Base-by-base conservation (phyloP, 2,329 filamentous ascomycete genomes). In the Fusarium proliferatum region DNA sequence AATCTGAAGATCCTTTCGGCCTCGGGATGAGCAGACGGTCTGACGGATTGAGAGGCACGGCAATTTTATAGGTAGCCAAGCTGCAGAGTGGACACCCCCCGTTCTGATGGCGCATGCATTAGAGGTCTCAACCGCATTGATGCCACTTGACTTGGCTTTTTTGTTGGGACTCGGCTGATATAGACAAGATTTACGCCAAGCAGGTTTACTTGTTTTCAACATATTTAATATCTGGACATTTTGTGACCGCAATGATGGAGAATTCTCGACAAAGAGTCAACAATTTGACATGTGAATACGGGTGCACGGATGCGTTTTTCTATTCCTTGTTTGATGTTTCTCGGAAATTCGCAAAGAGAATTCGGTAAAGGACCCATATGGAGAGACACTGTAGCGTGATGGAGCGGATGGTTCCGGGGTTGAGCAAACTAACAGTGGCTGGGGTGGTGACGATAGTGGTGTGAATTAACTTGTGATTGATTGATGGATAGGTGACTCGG, bases 381-480 rank as follows among this genome's bases (percentile, higher is more conserved):
- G 26, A 42, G 36, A 42, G 64, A 56, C 39, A 60, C 39, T 42
- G 34, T 73, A 61, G 46, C 58, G 48, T 72, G 71, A 65, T 58
- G 45, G 33, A 64, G 33, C 60, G 52, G 57, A 57, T 68, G 63
- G 63, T 55, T 58, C 52, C 34, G 36, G 57, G 56, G 28, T 52
- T 26, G 38, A 38, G 57, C 61, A 59, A 51, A 57, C 48, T 43
- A 34, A 41, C 28, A 55, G 45, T 55, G 42, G 56, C 45, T 39
- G 57, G 61, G 55, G 41, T 51, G 38, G 41, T 56, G 59, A 61
- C 21, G 45, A 56, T 56, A 61, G 63, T 74, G 71, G 63, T 69
- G 67, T 65, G 64, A 72, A 72, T 53, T 48, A 69, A 65, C 67
- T 69, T 60, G 64, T 74, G 68, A 72, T 72, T 60, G 45, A 66